Evolutionary conservation across 768 basidiomycete species (phyloP).

Genomic region (Agaricus sinodeliciosus): DNA sequence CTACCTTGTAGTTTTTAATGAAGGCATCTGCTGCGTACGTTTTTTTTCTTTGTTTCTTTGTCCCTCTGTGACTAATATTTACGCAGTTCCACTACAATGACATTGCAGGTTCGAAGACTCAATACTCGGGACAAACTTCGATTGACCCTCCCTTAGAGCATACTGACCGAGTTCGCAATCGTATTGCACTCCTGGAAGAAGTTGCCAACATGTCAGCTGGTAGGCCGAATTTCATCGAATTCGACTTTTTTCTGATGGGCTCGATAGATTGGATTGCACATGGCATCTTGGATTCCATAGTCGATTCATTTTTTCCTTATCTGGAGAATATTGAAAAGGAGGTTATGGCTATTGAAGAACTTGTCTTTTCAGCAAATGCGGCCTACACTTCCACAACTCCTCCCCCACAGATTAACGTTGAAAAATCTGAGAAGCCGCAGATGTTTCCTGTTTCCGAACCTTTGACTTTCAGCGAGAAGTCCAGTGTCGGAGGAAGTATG

Average conservation of each 20-base stretch:
- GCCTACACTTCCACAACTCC: neutral
- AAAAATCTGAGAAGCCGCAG: neutral
- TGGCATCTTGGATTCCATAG: constrained; percentile 85
- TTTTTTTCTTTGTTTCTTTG: neutral
- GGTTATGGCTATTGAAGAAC: constrained; percentile 67
- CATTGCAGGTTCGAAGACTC: neutral
- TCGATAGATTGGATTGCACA: constrained; percentile 88
- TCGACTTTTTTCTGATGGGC: neutral
- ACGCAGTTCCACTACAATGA: constrained; percentile 25
- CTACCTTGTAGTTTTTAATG: constrained; percentile 85
- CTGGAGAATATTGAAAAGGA: constrained; percentile 77
- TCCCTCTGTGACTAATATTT: constrained; percentile 43
- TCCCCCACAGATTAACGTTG: neutral
- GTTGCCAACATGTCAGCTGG: constrained; percentile 68
- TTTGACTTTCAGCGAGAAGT: constrained; percentile 15
- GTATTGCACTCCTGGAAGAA: constrained; percentile 57
- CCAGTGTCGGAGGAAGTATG: constrained; percentile 16
- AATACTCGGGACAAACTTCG: neutral
- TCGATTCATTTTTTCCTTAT: constrained; percentile 89
- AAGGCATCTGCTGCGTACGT: constrained; percentile 76
- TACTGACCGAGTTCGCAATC: constrained; percentile 65
- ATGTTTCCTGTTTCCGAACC: constrained; percentile 13
- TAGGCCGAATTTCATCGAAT: constrained; percentile 21
- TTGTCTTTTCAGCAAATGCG: constrained; percentile 41
- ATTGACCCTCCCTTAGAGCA: constrained; percentile 50